phyloP scores from a whole-genome alignment of 345 rosid species.

The Melastoma malabathricum region DNA sequence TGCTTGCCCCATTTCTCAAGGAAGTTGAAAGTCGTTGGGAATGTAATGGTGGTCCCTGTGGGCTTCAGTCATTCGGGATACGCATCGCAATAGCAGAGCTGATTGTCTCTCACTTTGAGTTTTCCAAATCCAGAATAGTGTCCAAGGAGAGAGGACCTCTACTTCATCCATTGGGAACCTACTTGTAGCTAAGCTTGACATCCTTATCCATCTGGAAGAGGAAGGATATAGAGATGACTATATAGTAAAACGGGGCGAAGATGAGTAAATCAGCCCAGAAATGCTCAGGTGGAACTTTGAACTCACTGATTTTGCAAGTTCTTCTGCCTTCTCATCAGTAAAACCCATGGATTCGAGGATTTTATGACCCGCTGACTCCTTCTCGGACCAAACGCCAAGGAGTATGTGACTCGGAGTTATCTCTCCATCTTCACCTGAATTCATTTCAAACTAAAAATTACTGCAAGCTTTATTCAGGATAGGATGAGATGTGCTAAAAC shows the following conservation, averaged over 20 bases:
- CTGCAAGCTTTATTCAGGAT: neutral
- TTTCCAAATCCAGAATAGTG: neutral
- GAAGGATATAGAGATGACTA: neutral
- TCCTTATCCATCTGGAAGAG: constrained; percentile 54
- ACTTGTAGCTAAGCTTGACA: constrained; percentile 8
- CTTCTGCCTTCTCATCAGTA: constrained; percentile 69
- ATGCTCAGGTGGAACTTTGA: constrained; percentile 3
- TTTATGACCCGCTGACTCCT: constrained; percentile 64
- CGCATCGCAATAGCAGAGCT: no score
- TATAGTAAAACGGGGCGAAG: neutral
- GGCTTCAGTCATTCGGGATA: no score
- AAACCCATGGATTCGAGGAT: constrained; percentile 56
- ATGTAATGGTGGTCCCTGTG: no score
- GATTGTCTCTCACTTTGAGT: neutral
- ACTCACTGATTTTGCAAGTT: constrained; percentile 54
- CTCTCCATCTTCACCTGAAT: constrained; percentile 66
- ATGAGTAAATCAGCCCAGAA: neutral
- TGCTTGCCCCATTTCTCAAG: no score
- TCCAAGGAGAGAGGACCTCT: neutral
- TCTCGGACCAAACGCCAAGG: constrained; percentile 72
- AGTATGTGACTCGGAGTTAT: constrained; percentile 62
- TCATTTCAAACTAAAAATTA: neutral
- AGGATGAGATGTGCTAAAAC: neutral
- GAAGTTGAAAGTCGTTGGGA: no score
- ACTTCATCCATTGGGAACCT: neutral